Conservation (phyloP, 108 stramenopile genomes). For the Stephanodiscus minutulus region DNA sequence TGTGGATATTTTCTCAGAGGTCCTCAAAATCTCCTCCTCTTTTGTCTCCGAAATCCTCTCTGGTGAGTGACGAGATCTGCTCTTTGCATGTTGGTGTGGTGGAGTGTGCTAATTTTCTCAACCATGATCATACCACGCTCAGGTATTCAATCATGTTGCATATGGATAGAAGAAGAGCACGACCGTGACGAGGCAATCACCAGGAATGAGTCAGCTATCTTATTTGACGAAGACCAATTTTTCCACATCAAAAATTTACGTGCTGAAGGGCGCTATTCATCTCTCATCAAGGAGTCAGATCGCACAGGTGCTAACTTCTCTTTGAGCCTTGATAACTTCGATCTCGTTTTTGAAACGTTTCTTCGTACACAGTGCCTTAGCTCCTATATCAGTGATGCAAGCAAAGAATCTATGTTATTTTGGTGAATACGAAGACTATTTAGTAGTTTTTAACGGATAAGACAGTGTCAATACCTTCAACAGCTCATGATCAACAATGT, state of each 20-base stretch:
- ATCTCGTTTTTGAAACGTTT: constrained; percentile 76
- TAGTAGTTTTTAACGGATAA: neutral
- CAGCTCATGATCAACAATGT: constrained; percentile 4
- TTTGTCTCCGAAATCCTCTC: constrained; percentile 72
- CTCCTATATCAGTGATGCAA: constrained; percentile 60
- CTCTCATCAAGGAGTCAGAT: constrained; percentile 40
- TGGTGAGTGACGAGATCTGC: constrained; percentile 23
- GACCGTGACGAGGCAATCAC: constrained; percentile 2
- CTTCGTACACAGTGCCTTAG: constrained; percentile 85
- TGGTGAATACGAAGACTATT: constrained; percentile 23
- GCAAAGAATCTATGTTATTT: constrained; percentile 69
- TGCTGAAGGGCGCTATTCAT: constrained; percentile 32
- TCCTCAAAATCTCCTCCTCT: constrained; percentile 31
- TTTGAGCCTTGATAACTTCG: constrained; percentile 63
- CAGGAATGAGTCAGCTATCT: constrained; percentile 58
- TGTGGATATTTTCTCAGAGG: constrained; percentile 22
- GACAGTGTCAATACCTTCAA: neutral
- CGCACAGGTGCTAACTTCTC: constrained; percentile 42
- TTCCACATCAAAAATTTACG: constrained; percentile 68
- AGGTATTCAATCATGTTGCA: constrained; percentile 71
- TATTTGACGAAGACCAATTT: constrained; percentile 88
- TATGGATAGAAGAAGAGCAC: constrained; percentile 72
- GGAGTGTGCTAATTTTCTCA: neutral
- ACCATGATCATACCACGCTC: neutral
- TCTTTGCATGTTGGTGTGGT: neutral